Conservation (phyloP, 2,329 filamentous ascomycete species). For the Microdochium trichocladiopsis region DNA sequence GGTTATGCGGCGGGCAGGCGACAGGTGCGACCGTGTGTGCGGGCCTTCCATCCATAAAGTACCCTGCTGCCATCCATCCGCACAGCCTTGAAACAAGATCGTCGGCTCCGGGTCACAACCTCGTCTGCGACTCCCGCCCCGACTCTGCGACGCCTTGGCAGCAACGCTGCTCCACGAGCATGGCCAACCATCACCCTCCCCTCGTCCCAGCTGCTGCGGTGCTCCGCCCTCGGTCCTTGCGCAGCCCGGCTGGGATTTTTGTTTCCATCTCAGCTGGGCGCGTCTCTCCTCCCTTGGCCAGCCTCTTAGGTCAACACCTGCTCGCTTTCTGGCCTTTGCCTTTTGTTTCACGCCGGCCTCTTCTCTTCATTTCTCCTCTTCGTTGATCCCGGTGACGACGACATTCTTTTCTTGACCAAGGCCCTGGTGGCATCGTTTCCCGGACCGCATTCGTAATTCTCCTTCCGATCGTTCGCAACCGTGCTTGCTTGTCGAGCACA, state of each 20-base stretch:
- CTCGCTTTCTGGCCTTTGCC: background rate
- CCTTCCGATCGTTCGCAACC: background rate
- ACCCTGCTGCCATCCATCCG: no score
- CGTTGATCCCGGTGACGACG: background rate
- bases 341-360: background rate
- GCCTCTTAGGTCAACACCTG: background rate
- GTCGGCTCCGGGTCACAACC: no score
- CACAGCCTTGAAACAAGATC: no score
- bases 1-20: no score
- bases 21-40: no score
- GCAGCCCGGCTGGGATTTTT: background rate
- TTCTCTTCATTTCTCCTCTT: background rate
- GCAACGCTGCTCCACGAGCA: background rate
- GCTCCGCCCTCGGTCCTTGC: background rate
- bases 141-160: background rate
- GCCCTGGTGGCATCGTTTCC: background rate
- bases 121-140: background rate
- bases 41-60: no score
- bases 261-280: background rate
- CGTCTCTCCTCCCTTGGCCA: background rate
- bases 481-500: constrained; percentile 2
- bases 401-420: background rate
- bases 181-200: background rate
- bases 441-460: background rate
- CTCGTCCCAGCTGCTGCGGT: background rate